phyloP scores from a whole-genome alignment of 805 yeast genomes.

The Candida tammaniensis region DNA sequence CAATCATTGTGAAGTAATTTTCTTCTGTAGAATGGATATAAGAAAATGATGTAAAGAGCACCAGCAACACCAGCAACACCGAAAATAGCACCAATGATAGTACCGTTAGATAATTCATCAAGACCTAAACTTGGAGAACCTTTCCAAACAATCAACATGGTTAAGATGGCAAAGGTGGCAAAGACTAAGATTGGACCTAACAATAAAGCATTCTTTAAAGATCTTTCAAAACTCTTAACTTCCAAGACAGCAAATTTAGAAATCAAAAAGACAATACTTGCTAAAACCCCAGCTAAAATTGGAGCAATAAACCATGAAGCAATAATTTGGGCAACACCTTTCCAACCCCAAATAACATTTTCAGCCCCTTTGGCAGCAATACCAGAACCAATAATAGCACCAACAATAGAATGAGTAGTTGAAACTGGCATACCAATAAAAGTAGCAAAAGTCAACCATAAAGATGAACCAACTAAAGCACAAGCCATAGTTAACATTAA shows the following conservation, averaged over 20 bases:
- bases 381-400: slow-evolving; percentile 72
- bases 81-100: slow-evolving; percentile 56
- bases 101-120: slow-evolving; percentile 48
- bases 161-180: slow-evolving; percentile 56
- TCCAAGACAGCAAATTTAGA: slow-evolving; percentile 64
- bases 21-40: slow-evolving; percentile 62
- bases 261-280: slow-evolving; percentile 54
- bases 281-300: slow-evolving; percentile 59
- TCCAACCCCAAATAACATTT: slow-evolving; percentile 72
- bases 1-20: slow-evolving; percentile 61
- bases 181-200: slow-evolving; percentile 62
- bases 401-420: slow-evolving; percentile 76
- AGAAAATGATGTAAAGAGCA: slow-evolving; percentile 48
- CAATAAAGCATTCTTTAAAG: slow-evolving; percentile 53
- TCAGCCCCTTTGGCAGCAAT: slow-evolving; percentile 67
- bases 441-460: slow-evolving; percentile 70
- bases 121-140: slow-evolving; percentile 70
- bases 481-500: slow-evolving; percentile 73
- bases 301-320: slow-evolving; percentile 86
- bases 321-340: slow-evolving; percentile 65
- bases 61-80: slow-evolving; percentile 64
- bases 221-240: slow-evolving; percentile 40
- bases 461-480: slow-evolving; percentile 71
- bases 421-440: slow-evolving; percentile 73
- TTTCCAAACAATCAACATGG: slow-evolving; percentile 79